phyloP scores from a whole-genome alignment of 345 rosid genomes.

The Reutealis trisperma region DNA sequence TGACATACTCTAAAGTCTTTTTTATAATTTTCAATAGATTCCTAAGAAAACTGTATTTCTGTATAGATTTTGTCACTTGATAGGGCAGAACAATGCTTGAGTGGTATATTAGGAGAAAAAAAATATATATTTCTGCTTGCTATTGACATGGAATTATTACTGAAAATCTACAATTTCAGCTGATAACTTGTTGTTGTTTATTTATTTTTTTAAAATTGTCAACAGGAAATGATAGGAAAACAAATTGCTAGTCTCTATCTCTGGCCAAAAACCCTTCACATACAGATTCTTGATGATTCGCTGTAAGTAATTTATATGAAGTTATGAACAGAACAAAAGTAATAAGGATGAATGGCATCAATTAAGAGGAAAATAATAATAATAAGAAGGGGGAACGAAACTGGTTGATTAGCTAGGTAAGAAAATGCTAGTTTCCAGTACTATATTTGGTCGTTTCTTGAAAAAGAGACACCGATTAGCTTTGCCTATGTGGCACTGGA shows the following conservation, averaged over 20 bases:
- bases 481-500: too few species aligned
- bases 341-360: neutral
- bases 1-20: too few species aligned
- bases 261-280: conserved; percentile 53
- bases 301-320: conserved; percentile 37
- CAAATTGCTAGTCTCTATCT: conserved; percentile 49
- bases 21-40: neutral
- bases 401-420: neutral
- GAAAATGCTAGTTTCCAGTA: neutral
- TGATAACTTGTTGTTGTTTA: neutral
- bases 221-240: conserved; percentile 45
- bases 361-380: too few species aligned
- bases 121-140: too few species aligned
- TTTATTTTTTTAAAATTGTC: conserved; percentile 12
- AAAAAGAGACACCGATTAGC: too few species aligned
- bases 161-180: neutral
- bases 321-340: neutral
- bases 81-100: too few species aligned
- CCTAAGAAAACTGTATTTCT: neutral
- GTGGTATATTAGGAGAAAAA: too few species aligned
- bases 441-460: neutral
- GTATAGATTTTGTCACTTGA: too few species aligned
- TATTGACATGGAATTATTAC: neutral
- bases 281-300: conserved; percentile 48
- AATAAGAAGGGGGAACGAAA: neutral